A percentile compares a stretch with the other conserved stretches of the same genome.
These are phyloP conservation scores for Dictyostelium purpureum DNA, from an alignment of 78 protist genomes.

Conservation along the genomic window DNA sequence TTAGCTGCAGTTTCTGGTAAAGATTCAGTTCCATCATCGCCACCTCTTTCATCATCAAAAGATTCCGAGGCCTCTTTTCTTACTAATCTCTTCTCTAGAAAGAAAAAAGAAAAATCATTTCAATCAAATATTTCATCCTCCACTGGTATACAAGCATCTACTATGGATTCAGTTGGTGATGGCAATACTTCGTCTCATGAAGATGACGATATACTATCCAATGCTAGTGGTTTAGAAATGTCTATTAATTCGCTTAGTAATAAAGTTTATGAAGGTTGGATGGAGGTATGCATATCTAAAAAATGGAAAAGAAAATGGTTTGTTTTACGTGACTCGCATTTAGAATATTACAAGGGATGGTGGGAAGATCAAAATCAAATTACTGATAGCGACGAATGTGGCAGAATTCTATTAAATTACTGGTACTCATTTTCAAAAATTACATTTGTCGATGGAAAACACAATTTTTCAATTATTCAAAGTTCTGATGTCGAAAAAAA, in stretches of 20 bases:
- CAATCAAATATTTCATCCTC: background rate
- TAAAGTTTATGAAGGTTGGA: constrained; percentile 60
- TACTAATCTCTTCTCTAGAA: background rate
- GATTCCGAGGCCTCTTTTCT: constrained; percentile 3
- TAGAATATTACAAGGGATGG: constrained; percentile 72
- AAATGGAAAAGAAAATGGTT: constrained; percentile 62
- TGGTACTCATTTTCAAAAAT: constrained; percentile 42
- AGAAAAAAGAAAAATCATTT: constrained; percentile 4
- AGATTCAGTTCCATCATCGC: background rate
- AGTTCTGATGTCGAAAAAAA: constrained; percentile 43
- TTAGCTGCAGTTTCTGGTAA: background rate
- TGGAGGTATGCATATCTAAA: constrained; percentile 1
- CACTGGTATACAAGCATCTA: background rate
- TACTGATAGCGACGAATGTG: background rate
- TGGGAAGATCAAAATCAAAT: constrained; percentile 29
- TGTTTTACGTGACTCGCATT: constrained; percentile 15
- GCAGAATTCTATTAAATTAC: constrained; percentile 36
- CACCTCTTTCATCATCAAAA: constrained; percentile 18
- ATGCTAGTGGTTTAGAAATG: background rate
- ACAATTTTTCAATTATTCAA: constrained; percentile 1
- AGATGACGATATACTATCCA: background rate
- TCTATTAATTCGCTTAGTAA: background rate
- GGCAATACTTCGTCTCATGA: background rate
- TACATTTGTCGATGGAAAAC: constrained; percentile 21
- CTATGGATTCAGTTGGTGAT: background rate